Evolutionary conservation across 2,329 filamentous ascomycete species (phyloP), one percentile per base, ranked within the genome.

Genomic region (Coniella lustricola): DNA sequence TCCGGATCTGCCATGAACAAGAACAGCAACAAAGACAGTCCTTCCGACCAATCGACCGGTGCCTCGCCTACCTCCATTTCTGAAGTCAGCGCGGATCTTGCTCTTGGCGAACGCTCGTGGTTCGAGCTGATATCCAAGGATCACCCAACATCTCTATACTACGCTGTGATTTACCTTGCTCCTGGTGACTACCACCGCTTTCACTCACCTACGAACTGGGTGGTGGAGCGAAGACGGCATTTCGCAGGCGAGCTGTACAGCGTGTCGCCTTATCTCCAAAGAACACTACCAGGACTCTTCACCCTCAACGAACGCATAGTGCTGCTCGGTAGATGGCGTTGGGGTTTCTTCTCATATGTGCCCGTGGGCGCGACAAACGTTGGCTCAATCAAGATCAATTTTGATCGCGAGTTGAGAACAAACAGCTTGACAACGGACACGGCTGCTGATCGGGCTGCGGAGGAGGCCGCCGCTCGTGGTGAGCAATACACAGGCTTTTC

Each of bases 161-260:
- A 97, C 67, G 87, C 77, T 53, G 94, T 98, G 54, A 82, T 98
- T 61, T 98, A 98, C 69, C 81, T 98, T 37, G 93, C 94, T 0
- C 93, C 93, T 0, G 93, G 93, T 43, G 94, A 98, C 71, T 98
- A 98, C 70, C 93, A 98, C 70, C 87, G 91, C 55, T 98, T 97
- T 73, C 94, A 98, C 71, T 95, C 88, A 1, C 93, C 93, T 0
- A 84, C 89, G 2, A 86, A 88, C 58, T 98, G 93, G 93, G 90
- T 98, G 14, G 93, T 93, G 31, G 87, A 96, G 67, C 84, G 84
- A 56, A 83, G 94, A 37, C 87, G 93, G n/a, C 93, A 98, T 70
- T 98, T 98, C 63, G 90, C 93, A 0, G 93, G 93, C 50, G 94
- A 98, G 67, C 76, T 98, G 8, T 98, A 87, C 73, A 91, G 85